Conservation (phyloP, 1,139 yeast genomes). For the Wickerhamiella infanticola region DNA sequence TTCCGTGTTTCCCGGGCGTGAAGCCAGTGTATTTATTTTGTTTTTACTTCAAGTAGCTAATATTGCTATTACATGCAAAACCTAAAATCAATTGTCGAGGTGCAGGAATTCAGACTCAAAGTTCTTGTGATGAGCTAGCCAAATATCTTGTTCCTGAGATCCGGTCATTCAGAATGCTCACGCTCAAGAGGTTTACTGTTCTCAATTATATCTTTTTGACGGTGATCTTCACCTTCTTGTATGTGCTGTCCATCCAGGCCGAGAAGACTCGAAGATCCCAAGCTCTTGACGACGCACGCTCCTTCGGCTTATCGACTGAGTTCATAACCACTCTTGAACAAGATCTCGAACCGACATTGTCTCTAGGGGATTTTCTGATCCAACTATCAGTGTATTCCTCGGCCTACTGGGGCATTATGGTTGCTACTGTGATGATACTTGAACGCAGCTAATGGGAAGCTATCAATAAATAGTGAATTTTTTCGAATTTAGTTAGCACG, state of each 20-base stretch:
- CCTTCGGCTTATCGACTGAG: neutral
- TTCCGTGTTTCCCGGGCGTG: neutral
- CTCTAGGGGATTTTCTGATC: neutral
- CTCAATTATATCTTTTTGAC: neutral
- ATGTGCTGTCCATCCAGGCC: neutral
- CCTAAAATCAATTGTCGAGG: too few relatives aligned
- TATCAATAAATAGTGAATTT: neutral
- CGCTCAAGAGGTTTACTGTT: neutral
- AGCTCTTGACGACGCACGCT: neutral
- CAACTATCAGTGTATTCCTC: neutral
- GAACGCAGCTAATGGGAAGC: neutral
- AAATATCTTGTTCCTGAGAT: too few relatives aligned
- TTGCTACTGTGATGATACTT: neutral
- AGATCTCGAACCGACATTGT: neutral
- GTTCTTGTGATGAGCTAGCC: too few relatives aligned
- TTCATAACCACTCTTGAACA: neutral
- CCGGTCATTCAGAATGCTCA: too few relatives aligned
- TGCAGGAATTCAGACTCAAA: too few relatives aligned
- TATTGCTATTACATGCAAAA: too few relatives aligned
- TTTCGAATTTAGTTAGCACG: neutral
- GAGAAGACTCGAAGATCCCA: too few relatives aligned
- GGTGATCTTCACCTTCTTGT: neutral
- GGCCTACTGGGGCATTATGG: neutral
- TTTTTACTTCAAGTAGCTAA: too few relatives aligned
- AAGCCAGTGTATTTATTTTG: neutral